Conservation (phyloP, 345 rosid genomes). For the thale cress (Arabidopsis thaliana) region TAIR10.1 NC_003075.7:16554501-16555000, state of each 20-base stretch:
- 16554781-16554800: constrained; percentile 41
- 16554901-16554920: too few relatives aligned
- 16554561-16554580: constrained; percentile 35
- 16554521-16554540: constrained; percentile 76
- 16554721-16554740: constrained; percentile 1
- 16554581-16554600: constrained; percentile 48
- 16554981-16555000: too few relatives aligned
- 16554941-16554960: too few relatives aligned
- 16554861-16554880: constrained; percentile 10
- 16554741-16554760: constrained; percentile 25
- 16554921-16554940: too few relatives aligned
- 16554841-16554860: constrained; percentile 20
- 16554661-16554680: constrained; percentile 40
- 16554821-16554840: constrained; percentile 26
- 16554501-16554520: constrained; percentile 94
- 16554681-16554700: constrained; percentile 27
- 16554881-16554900: too few relatives aligned
- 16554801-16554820: constrained; percentile 41
- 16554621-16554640: constrained; percentile 46
- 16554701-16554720: constrained; percentile 29
- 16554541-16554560: constrained; percentile 44
- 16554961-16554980: too few relatives aligned
- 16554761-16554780: constrained; percentile 40
- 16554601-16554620: constrained; percentile 40
- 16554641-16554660: constrained; percentile 43